These are phyloP conservation scores for Gleditsia sinensis DNA, from an alignment of 306 rosid species.

Conservation along the genomic window DNA sequence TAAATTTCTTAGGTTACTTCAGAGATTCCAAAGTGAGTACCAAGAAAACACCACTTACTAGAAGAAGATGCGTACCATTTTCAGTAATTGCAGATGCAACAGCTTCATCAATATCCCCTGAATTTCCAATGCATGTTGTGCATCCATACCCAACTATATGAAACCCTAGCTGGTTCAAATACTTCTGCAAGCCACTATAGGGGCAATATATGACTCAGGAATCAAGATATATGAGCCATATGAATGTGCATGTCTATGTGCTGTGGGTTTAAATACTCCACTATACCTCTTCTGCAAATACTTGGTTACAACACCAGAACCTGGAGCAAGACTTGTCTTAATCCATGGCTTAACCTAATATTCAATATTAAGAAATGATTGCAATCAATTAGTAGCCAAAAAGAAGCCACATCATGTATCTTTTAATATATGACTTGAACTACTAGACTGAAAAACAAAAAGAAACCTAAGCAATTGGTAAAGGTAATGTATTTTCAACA, in stretches of 20 bases:
- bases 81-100: constrained; percentile 82
- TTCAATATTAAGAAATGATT: constrained; percentile 21
- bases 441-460: neutral
- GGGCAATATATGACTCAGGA: constrained; percentile 27
- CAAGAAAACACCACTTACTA: constrained; percentile 18
- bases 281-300: constrained; percentile 72
- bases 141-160: constrained; percentile 92
- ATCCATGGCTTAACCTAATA: constrained; percentile 91
- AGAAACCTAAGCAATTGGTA: constrained; percentile 15
- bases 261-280: constrained; percentile 16
- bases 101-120: constrained; percentile 83
- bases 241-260: neutral
- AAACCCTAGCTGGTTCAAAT: constrained; percentile 85
- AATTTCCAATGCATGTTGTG: constrained; percentile 95
- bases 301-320: constrained; percentile 92
- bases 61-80: constrained; percentile 57
- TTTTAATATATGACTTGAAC: constrained; percentile 13
- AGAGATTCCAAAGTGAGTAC: too few species aligned
- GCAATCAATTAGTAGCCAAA: constrained; percentile 24
- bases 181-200: constrained; percentile 80
- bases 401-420: neutral
- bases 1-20: constrained; percentile 23
- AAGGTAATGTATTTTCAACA: constrained; percentile 17
- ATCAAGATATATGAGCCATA: constrained; percentile 17
- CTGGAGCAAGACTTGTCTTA: constrained; percentile 95